These are phyloP conservation scores for Dendrothele bispora DNA, from an alignment of 768 basidiomycete species.

Conservation along the genomic window DNA sequence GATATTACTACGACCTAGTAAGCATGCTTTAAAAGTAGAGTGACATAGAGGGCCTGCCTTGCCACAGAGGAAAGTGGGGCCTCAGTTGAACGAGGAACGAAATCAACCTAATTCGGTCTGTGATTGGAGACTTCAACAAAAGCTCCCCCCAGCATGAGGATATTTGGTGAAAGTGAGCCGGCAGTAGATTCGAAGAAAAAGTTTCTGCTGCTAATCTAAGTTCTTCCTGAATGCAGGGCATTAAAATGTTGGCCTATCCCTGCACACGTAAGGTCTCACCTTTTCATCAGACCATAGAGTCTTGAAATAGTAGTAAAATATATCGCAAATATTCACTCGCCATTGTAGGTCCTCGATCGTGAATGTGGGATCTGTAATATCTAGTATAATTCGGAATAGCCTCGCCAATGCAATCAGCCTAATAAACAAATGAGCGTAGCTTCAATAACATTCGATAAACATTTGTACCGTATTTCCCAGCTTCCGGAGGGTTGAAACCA, in stretches of 20 bases:
- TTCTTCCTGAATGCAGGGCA: constrained; percentile 57
- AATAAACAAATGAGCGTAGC: neutral
- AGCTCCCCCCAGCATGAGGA: constrained; percentile 68
- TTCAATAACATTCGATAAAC: neutral
- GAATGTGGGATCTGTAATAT: constrained; percentile 64
- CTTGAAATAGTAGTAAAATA: constrained; percentile 63
- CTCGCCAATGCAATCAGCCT: constrained; percentile 55
- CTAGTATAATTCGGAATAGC: constrained; percentile 65
- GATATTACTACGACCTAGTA: constrained; percentile 48
- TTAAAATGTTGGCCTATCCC: neutral
- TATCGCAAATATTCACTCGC: constrained; percentile 57
- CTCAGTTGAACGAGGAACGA: constrained; percentile 67
- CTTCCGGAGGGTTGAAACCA: constrained; percentile 33
- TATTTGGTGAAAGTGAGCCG: constrained; percentile 65
- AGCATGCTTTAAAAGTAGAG: neutral
- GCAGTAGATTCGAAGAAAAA: constrained; percentile 59
- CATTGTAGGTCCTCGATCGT: constrained; percentile 65
- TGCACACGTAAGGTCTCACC: constrained; percentile 33
- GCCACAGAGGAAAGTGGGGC: constrained; percentile 69
- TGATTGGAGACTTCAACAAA: constrained; percentile 51
- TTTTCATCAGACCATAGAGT: constrained; percentile 63
- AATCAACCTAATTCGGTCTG: constrained; percentile 57
- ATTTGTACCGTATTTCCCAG: constrained; percentile 56
- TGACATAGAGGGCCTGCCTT: constrained; percentile 38
- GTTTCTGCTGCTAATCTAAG: constrained; percentile 58